phyloP scores from a whole-genome alignment of 345 rosid genomes.

The Arabidopsis thaliana region TAIR10.1 NC_003070.9:5179001-5179500 shows the following conservation, averaged over 20 bases:
- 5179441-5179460: constrained; percentile 78
- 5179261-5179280: constrained; percentile 76
- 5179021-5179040: constrained; percentile 11
- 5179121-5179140: neutral
- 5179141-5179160: neutral
- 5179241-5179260: constrained; percentile 75
- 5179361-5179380: constrained; percentile 52
- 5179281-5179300: constrained; percentile 92
- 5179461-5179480: constrained; percentile 56
- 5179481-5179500: constrained; percentile 10
- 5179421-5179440: constrained; percentile 93
- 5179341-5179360: constrained; percentile 6
- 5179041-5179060: constrained; percentile 12
- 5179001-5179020: neutral
- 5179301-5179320: neutral
- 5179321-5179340: constrained; percentile 1
- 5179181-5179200: constrained; percentile 22
- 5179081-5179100: constrained; percentile 7
- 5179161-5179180: neutral
- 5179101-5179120: neutral
- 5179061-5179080: constrained; percentile 1
- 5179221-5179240: constrained; percentile 66
- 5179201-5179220: constrained; percentile 71
- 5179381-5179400: constrained; percentile 94
- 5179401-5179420: constrained; percentile 87